Conservation (phyloP, 371 early-diverging fungal species). For the Lichtheimia hyalospora region DNA sequence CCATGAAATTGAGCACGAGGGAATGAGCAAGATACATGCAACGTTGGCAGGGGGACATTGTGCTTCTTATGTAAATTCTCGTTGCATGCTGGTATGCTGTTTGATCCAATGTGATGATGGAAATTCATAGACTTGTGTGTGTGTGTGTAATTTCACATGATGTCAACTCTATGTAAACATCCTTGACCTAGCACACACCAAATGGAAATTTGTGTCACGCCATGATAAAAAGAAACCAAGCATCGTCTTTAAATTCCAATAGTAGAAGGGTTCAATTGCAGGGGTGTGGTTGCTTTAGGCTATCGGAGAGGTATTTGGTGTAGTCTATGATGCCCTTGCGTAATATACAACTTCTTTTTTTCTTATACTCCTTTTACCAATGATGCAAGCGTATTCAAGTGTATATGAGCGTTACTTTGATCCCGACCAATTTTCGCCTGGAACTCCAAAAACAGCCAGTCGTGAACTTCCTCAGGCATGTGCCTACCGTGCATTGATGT, state of each 20-base stretch:
- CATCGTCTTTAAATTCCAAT: background rate
- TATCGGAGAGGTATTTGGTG: background rate
- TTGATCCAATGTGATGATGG: no score
- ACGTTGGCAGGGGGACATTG: no score
- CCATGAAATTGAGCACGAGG: no score
- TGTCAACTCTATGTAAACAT: no score
- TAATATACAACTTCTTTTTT: background rate
- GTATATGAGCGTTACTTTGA: constrained; percentile 9
- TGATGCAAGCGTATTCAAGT: constrained; percentile 8
- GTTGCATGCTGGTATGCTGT: no score
- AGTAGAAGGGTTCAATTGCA: background rate
- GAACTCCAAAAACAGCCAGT: constrained; percentile 1
- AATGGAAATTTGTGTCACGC: no score
- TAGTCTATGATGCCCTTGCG: background rate
- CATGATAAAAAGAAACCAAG: background rate
- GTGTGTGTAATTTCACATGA: no score
- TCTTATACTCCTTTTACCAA: no score
- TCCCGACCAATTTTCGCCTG: constrained; percentile 1
- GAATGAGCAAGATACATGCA: no score
- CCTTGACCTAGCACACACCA: no score
- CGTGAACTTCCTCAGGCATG: constrained; percentile 7
- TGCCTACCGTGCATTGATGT: constrained; percentile 6
- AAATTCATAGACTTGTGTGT: no score
- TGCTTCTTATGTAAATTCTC: no score
- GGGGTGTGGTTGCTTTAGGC: background rate